phyloP scores from a whole-genome alignment of 257 asterid genomes.

The Capsicum pubescens region DNA sequence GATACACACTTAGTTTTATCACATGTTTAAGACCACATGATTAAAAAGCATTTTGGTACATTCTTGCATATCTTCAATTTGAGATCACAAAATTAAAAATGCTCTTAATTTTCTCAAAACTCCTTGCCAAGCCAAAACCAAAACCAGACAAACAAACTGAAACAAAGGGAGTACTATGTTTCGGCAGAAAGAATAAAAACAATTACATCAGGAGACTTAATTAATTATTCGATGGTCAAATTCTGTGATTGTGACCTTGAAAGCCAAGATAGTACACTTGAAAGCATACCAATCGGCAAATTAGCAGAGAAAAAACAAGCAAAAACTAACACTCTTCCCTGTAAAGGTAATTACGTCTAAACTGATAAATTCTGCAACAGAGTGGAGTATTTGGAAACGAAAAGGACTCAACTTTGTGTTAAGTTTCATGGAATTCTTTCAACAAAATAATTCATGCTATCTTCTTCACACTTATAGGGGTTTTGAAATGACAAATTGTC shows the following conservation, averaged over 20 bases:
- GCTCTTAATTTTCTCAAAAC: no score
- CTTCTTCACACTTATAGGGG: not conserved
- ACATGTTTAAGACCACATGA: no score
- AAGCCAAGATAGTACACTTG: not conserved
- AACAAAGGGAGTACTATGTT: not conserved
- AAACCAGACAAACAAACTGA: no score
- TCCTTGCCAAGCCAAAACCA: no score
- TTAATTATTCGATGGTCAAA: not conserved
- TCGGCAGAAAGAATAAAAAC: not conserved
- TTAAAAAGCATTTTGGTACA: no score
- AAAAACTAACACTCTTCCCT: not conserved
- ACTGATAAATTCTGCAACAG: not conserved
- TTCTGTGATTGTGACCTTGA: not conserved
- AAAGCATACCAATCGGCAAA: no score
- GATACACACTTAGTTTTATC: no score
- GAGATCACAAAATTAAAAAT: no score
- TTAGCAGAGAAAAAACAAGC: no score
- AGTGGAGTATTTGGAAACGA: not conserved
- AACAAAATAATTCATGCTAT: not conserved
- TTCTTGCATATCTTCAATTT: no score
- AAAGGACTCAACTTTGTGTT: not conserved
- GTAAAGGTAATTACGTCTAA: not conserved
- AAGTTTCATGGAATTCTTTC: not conserved
- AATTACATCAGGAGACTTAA: not conserved
- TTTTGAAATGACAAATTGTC: not conserved